Evolutionary conservation across 139 green algal genomes (phyloP), one percentile per base, ranked within the genome.

Genomic region (Picochlorum sp.): DNA sequence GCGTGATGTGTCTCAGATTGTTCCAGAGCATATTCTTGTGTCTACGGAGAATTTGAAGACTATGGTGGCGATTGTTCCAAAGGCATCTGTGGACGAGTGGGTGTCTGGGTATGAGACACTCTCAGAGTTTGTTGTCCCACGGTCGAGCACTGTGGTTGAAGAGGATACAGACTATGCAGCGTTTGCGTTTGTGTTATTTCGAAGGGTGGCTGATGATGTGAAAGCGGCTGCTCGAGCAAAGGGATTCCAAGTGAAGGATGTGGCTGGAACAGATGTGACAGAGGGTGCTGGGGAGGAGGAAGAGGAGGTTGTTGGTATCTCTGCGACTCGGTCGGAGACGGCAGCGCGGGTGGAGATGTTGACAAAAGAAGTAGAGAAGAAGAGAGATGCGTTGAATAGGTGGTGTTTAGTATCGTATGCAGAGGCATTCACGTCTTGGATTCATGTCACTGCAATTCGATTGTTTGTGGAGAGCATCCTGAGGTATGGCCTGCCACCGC

Each of bases 391-490:
- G 1, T 74, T 99, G 62, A 78, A 88, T 51, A 57, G 87, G 23
- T 98, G 94, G 94, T 92, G 83, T 71, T 63, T 77, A 56, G 86
- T 84, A 15, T 88, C 93, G 3, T 98, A 94, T 70, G 86, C 84
- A 6, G 87, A 98, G 80, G 88, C 85, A 0, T 96, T 98, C 71
- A 77, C 60, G 62, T 77, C 70, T 21, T 98, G 87, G 85, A 86
- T 98, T 66, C 94, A 99, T 75, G 70, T 96, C 16, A 83, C 70
- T 18, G 86, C 86, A 0, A 80, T 99, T 28, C 81, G 93, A 14
- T 67, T 98, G 21, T 99, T 99, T 76, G 87, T 95, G 45, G 94
- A 99, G 77, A 91, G 80, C 77, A 96, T 98, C 45, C 73, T 99
- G 68, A 82, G 94, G 5, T 99, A 98, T 71, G 94, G 94, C 15